A percentile compares a stretch with the other conserved stretches of the same genome.
phyloP scores from a whole-genome alignment of 495 filamentous ascomycete species.

The Cairneyella variabilis region DNA sequence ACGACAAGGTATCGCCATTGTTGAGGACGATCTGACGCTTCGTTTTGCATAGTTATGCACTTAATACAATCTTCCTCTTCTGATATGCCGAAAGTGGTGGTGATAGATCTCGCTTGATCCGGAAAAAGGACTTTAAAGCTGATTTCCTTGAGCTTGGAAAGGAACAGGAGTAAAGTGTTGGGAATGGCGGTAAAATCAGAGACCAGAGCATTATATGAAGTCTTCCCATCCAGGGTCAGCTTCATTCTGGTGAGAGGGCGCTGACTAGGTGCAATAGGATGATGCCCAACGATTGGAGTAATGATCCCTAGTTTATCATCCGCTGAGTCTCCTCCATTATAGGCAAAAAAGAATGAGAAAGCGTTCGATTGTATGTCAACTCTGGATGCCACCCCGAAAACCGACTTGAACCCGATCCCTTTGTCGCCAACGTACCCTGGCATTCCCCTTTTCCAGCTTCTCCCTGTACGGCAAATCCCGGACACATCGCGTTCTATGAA shows the following conservation, averaged over 20 bases:
- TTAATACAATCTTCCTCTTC: background rate
- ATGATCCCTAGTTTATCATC: constrained; percentile 8
- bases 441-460: constrained; percentile 34
- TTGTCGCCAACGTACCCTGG: constrained; percentile 40
- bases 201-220: background rate
- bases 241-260: constrained; percentile 2
- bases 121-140: background rate
- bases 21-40: background rate
- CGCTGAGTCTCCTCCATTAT: background rate
- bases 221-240: background rate
- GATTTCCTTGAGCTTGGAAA: constrained; percentile 4
- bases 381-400: constrained; percentile 38
- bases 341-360: constrained; percentile 37
- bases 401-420: constrained; percentile 45
- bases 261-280: constrained; percentile 14
- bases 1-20: background rate
- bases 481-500: constrained; percentile 32
- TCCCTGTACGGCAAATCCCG: constrained; percentile 33
- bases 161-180: constrained; percentile 4
- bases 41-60: background rate
- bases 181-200: background rate
- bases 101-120: background rate
- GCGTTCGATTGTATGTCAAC: constrained; percentile 35
- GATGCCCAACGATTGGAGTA: constrained; percentile 4
- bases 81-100: background rate